Conservation (phyloP, 2,329 filamentous ascomycete genomes). For the Dactylellina drechsleri region DNA sequence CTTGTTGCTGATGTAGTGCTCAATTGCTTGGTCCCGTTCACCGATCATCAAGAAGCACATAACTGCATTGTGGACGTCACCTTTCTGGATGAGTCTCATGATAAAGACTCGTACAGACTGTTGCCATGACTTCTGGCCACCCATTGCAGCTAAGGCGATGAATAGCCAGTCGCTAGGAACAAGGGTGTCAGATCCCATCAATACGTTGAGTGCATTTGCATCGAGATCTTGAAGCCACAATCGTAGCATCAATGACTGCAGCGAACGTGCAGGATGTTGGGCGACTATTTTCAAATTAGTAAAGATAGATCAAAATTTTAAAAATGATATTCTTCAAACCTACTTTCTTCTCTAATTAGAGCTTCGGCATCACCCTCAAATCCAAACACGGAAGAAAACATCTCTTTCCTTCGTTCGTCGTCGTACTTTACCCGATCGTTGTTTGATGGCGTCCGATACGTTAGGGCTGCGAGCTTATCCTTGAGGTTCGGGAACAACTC, state of each 20-base stretch:
- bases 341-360: conserved; percentile 82
- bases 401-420: conserved; percentile 85
- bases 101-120: conserved; percentile 91
- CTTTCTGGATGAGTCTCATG: conserved; percentile 85
- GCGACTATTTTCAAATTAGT: conserved; percentile 25
- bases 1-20: conserved; percentile 92
- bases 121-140: conserved; percentile 79
- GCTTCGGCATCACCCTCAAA: conserved; percentile 87
- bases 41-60: conserved; percentile 93
- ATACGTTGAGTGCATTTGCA: conserved; percentile 80
- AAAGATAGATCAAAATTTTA: conserved; percentile 6
- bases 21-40: conserved; percentile 92
- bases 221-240: conserved; percentile 93
- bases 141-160: conserved; percentile 87
- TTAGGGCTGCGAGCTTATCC: conserved; percentile 56
- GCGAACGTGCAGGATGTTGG: conserved; percentile 56
- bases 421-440: conserved; percentile 56
- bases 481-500: conserved; percentile 67
- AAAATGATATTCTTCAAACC: conserved; percentile 57
- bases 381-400: conserved; percentile 93
- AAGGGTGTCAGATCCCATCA: conserved; percentile 81
- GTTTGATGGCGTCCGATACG: conserved; percentile 60
- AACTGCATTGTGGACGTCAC: conserved; percentile 89
- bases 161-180: conserved; percentile 98
- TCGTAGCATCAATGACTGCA: conserved; percentile 79